Conservation (phyloP, 352 stramenopile genomes). For the Globisporangium cylindrosporum region DNA sequence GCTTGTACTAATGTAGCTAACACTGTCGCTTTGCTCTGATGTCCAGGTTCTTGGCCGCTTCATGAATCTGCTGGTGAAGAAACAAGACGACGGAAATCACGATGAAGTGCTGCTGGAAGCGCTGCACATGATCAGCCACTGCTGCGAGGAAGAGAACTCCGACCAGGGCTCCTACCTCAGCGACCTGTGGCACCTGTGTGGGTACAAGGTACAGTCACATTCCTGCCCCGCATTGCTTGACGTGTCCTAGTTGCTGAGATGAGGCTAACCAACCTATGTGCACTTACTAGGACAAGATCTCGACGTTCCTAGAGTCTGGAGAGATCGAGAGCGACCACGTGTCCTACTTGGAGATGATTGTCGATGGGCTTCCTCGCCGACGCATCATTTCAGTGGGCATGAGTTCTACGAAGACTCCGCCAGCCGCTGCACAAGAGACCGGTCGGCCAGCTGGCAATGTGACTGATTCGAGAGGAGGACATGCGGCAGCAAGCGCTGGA, state of each 20-base stretch:
- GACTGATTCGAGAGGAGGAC: neutral
- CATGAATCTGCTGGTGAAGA: slow-evolving; percentile 38
- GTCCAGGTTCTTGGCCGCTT: slow-evolving; percentile 24
- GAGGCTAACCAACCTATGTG: neutral
- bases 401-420: slow-evolving; percentile 5
- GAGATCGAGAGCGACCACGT: slow-evolving; percentile 58
- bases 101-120: slow-evolving; percentile 53
- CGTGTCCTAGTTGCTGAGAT: neutral
- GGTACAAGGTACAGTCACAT: slow-evolving; percentile 38
- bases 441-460: neutral
- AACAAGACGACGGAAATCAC: slow-evolving; percentile 17
- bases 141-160: slow-evolving; percentile 37
- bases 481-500: slow-evolving; percentile 10
- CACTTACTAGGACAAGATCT: slow-evolving; percentile 37
- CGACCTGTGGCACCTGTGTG: slow-evolving; percentile 64
- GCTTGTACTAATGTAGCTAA: neutral
- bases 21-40: neutral
- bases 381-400: slow-evolving; percentile 18
- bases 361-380: slow-evolving; percentile 57
- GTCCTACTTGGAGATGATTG: slow-evolving; percentile 70
- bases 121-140: slow-evolving; percentile 61
- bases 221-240: neutral
- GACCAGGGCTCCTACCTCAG: slow-evolving; percentile 73
- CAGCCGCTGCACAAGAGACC: neutral
- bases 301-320: slow-evolving; percentile 45